phyloP scores from a whole-genome alignment of 2,329 filamentous ascomycete species.

The Talaromyces sp. region DNA sequence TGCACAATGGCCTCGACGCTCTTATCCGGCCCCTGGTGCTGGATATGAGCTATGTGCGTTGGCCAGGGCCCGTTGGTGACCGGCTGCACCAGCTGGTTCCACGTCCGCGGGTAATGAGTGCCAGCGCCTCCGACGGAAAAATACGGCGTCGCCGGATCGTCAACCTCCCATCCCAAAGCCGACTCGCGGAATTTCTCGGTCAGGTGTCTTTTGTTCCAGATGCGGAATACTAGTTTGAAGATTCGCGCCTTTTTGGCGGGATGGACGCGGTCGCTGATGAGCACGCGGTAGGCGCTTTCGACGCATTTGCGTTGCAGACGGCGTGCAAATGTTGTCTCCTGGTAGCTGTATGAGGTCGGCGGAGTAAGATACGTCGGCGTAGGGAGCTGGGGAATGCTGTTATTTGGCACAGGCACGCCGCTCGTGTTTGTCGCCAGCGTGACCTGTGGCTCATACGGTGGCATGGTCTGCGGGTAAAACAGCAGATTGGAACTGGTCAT shows the following conservation, averaged over 20 bases:
- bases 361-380: background rate
- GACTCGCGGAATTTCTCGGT: background rate
- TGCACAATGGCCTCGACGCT: background rate
- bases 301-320: conserved; percentile 8
- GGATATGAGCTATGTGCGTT: conserved; percentile 5
- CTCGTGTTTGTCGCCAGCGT: background rate
- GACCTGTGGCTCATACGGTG: background rate
- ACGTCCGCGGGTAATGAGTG: conserved; percentile 1
- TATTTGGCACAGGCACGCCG: background rate
- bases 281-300: conserved; percentile 3
- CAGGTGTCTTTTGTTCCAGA: conserved; percentile 6
- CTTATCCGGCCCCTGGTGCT: background rate
- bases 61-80: conserved; percentile 3
- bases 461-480: background rate
- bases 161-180: background rate
- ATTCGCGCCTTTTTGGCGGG: conserved; percentile 1
- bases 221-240: conserved; percentile 8
- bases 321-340: conserved; percentile 10
- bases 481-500: background rate
- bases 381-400: background rate
- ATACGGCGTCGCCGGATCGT: background rate
- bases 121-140: conserved; percentile 5
- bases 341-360: conserved; percentile 9
- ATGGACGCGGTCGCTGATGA: background rate
- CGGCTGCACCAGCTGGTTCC: background rate